These are phyloP conservation scores for Puccinia novopanici DNA, from an alignment of 1,284 basidiomycete species.

Conservation along the genomic window DNA sequence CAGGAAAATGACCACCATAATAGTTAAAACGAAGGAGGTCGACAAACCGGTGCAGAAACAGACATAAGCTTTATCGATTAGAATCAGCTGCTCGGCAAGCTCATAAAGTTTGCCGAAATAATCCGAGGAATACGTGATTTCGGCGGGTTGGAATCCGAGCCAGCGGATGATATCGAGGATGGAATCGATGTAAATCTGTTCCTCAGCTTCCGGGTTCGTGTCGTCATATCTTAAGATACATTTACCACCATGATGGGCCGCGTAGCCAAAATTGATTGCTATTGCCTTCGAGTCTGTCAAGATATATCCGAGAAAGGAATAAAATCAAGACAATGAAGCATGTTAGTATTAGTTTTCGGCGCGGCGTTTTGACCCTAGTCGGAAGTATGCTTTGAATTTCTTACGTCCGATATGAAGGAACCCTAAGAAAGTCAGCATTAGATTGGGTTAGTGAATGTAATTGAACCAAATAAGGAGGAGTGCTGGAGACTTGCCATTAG, in stretches of 20 bases:
- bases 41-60: constrained; percentile 88
- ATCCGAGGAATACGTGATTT: constrained; percentile 98
- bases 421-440: constrained; percentile 13
- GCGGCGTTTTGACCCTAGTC: neutral
- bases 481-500: constrained; percentile 58
- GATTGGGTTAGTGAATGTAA: constrained; percentile 4
- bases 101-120: constrained; percentile 88
- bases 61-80: constrained; percentile 88
- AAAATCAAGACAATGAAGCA: neutral
- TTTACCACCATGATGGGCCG: constrained; percentile 83
- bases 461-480: neutral
- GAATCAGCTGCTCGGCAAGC: constrained; percentile 86
- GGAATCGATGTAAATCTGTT: constrained; percentile 91
- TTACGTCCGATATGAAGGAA: constrained; percentile 47
- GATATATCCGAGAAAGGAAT: neutral
- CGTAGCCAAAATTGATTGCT: constrained; percentile 97
- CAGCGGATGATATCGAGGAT: constrained; percentile 93
- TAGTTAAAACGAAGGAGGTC: neutral
- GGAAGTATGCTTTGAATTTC: neutral
- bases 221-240: constrained; percentile 96
- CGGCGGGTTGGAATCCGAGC: constrained; percentile 98
- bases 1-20: neutral
- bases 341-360: neutral
- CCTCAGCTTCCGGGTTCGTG: constrained; percentile 97
- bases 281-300: constrained; percentile 83